Conservation (phyloP, 208 protist species). For the Angomonas deanei region DNA sequence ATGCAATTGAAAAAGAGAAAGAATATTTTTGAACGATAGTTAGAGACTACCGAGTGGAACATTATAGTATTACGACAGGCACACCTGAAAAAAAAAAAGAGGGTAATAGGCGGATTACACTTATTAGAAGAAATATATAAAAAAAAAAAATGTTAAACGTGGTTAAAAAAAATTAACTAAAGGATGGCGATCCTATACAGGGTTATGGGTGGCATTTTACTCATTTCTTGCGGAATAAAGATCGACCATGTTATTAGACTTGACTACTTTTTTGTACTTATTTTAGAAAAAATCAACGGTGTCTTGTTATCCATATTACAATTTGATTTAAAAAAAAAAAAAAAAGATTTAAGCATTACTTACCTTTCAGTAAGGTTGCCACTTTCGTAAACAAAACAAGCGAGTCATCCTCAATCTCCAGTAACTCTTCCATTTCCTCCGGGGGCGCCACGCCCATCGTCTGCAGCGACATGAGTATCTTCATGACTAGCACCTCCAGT, state of each 20-base stretch:
- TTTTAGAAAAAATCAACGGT: too few species aligned
- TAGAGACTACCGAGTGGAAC: not conserved
- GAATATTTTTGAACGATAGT: not conserved
- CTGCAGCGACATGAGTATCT: conserved; percentile 61
- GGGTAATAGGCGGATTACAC: not conserved
- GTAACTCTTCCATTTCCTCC: conserved; percentile 45
- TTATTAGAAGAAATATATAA: not conserved
- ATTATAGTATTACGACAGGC: not conserved
- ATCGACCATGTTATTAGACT: too few species aligned
- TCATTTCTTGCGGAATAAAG: too few species aligned
- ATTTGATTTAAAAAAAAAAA: conserved; percentile 6
- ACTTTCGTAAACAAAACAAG: not conserved
- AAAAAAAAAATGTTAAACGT: conserved; percentile 3
- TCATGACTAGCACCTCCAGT: conserved; percentile 42
- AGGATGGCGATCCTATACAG: too few species aligned
- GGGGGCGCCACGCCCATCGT: conserved; percentile 50
- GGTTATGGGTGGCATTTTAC: too few species aligned
- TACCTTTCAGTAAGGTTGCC: too few species aligned
- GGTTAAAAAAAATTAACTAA: not conserved
- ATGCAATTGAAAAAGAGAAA: not conserved
- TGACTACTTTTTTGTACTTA: too few species aligned
- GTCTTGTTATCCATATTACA: too few species aligned
- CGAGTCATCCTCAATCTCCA: not conserved
- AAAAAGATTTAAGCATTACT: conserved; percentile 5
- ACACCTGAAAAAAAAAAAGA: not conserved